Conservation (phyloP, 2,329 filamentous ascomycete genomes). For the Alternaria gaisen region DNA sequence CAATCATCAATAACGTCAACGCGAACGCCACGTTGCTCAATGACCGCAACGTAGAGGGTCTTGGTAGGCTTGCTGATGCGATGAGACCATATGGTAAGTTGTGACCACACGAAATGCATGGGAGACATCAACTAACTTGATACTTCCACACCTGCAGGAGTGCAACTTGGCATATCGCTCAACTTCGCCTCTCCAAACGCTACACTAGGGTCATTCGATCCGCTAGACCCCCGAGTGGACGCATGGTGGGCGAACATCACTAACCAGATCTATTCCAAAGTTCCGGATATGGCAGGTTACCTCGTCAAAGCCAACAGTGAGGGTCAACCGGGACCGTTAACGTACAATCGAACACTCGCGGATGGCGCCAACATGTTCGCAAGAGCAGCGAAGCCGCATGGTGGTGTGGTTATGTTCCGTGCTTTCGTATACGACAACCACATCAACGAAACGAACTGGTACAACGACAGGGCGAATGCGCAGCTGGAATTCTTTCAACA, state of each 20-base stretch:
- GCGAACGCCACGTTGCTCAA: constrained; percentile 68
- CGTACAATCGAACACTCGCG: constrained; percentile 74
- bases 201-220: constrained; percentile 69
- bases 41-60: constrained; percentile 66
- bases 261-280: constrained; percentile 64
- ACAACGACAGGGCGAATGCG: constrained; percentile 73
- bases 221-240: constrained; percentile 67
- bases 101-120: not conserved
- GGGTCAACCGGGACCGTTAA: constrained; percentile 73
- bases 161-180: constrained; percentile 71
- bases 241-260: constrained; percentile 71
- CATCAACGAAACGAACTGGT: constrained; percentile 68
- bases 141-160: constrained; percentile 19
- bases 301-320: constrained; percentile 77
- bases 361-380: constrained; percentile 76
- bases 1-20: constrained; percentile 77
- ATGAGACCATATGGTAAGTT: constrained; percentile 69
- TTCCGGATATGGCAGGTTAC: constrained; percentile 75
- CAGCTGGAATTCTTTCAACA: constrained; percentile 72
- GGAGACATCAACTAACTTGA: not conserved
- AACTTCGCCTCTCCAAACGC: constrained; percentile 71
- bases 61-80: constrained; percentile 69
- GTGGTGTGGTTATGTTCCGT: constrained; percentile 80
- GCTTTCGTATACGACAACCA: constrained; percentile 74
- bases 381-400: constrained; percentile 90